phyloP scores from a whole-genome alignment of 75 land plant genomes.

The Pseudotsuga menziesii region DNA sequence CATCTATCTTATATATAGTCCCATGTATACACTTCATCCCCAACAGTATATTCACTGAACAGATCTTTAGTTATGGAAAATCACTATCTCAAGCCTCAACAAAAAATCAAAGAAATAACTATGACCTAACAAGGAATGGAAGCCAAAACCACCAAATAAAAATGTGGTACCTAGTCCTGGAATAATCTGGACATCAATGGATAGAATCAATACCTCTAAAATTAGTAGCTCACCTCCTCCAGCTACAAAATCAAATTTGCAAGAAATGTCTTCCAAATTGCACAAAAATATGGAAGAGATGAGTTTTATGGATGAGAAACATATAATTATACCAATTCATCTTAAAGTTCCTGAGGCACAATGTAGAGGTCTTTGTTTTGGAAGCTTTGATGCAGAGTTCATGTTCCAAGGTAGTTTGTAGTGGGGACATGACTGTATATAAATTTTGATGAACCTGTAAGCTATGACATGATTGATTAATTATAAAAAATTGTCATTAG shows the following conservation, averaged over 20 bases:
- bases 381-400: constrained; percentile 57
- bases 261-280: constrained; percentile 22
- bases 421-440: constrained; percentile 14
- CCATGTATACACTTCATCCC: constrained; percentile 12
- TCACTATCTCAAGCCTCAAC: constrained; percentile 36
- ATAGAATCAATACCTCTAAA: constrained; percentile 18
- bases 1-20: constrained; percentile 24
- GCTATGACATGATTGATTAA: not conserved
- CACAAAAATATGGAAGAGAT: constrained; percentile 57
- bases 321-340: constrained; percentile 88
- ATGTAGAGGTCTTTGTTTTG: constrained; percentile 70
- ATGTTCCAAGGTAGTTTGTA: constrained; percentile 7
- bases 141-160: constrained; percentile 52
- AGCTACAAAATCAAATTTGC: constrained; percentile 20
- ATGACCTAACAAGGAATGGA: constrained; percentile 77
- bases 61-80: constrained; percentile 35
- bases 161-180: constrained; percentile 22
- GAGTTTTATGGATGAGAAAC: constrained; percentile 43
- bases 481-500: not conserved
- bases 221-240: constrained; percentile 14
- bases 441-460: constrained; percentile 14
- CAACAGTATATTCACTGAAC: constrained; percentile 12
- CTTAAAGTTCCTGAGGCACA: constrained; percentile 88
- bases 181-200: constrained; percentile 22
- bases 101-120: constrained; percentile 21